Conservation (phyloP, 2,329 filamentous ascomycete genomes). For the Diaporthe vaccinii region DNA sequence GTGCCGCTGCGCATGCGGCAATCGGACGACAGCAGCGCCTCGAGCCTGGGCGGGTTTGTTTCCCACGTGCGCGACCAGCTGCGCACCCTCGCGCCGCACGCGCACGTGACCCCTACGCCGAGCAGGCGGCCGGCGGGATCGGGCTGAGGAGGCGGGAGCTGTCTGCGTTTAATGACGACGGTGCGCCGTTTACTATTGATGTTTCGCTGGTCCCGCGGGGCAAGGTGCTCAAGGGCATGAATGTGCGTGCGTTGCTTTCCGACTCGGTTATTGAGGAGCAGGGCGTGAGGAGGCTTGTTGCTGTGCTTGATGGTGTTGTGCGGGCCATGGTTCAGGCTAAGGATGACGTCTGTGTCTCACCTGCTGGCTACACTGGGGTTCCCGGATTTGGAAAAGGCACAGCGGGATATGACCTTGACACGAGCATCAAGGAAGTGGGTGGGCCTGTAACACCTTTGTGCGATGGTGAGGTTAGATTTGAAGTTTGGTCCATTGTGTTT, state of each 20-base stretch:
- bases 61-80: constrained; percentile 15
- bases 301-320: neutral
- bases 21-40: neutral
- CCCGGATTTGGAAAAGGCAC: neutral
- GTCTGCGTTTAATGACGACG: neutral
- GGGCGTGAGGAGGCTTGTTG: constrained; percentile 15
- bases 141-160: neutral
- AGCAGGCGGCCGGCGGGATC: neutral
- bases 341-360: neutral
- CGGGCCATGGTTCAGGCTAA: neutral
- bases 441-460: neutral
- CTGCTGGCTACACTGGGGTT: neutral
- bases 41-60: neutral
- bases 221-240: neutral
- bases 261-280: neutral
- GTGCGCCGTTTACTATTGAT: neutral
- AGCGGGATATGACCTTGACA: constrained; percentile 12
- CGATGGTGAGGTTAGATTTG: neutral
- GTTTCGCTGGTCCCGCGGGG: neutral
- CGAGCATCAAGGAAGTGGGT: neutral
- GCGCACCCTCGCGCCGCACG: constrained; percentile 5
- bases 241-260: neutral
- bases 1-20: constrained; percentile 5
- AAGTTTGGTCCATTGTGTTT: neutral
- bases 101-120: neutral